A percentile compares a stretch with the other conserved stretches of the same genome.
Conservation (phyloP, 805 yeast species). For the Ogataea salicorniae region DNA sequence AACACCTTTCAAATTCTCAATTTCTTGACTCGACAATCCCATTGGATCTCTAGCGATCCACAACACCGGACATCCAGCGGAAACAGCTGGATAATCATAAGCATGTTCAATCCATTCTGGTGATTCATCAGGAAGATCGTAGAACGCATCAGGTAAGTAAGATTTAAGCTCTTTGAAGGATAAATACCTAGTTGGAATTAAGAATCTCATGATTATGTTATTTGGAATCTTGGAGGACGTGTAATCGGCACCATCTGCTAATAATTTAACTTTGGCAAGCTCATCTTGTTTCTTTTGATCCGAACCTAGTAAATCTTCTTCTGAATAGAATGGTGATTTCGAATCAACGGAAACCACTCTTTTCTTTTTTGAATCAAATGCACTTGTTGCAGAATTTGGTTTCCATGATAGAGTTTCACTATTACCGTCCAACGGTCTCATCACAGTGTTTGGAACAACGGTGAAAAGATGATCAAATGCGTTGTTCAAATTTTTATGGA, state of each 20-base stretch:
- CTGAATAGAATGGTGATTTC: conserved; percentile 15
- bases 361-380: background rate
- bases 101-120: conserved; percentile 53
- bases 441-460: conserved; percentile 62
- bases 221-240: conserved; percentile 10
- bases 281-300: background rate
- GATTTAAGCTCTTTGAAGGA: conserved; percentile 43
- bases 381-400: conserved; percentile 4
- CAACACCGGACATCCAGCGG: conserved; percentile 63
- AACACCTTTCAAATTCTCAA: conserved; percentile 48
- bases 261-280: conserved; percentile 44
- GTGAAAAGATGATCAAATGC: conserved; percentile 63
- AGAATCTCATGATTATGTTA: conserved; percentile 36
- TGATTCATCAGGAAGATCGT: conserved; percentile 37
- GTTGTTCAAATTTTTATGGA: conserved; percentile 55
- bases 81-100: conserved; percentile 70
- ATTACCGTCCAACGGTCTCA: conserved; percentile 73
- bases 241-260: conserved; percentile 63
- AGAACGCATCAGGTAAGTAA: conserved; percentile 56
- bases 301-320: conserved; percentile 7
- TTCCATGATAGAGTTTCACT: conserved; percentile 56
- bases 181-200: conserved; percentile 51
- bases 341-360: conserved; percentile 3
- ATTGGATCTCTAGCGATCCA: conserved; percentile 92
- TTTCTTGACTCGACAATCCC: conserved; percentile 67